Evolutionary conservation across 1,284 basidiomycete genomes (phyloP).

Genomic region (Ustilago crameri): DNA sequence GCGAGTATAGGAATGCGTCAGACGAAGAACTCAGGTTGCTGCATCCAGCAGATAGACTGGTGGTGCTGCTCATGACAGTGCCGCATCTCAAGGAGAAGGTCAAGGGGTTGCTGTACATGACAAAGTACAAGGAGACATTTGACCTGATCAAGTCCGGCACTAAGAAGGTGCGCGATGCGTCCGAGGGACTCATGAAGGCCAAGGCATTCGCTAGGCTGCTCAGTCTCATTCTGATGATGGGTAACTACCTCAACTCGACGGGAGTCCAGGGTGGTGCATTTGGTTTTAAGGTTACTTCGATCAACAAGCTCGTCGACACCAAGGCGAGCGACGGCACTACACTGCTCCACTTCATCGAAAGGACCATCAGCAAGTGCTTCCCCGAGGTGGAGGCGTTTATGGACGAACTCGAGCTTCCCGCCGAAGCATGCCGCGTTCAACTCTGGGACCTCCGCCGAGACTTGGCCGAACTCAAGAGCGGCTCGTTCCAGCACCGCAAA

Average conservation of each 20-base stretch:
- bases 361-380: slow-evolving; percentile 88
- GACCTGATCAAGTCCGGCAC: slow-evolving; percentile 56
- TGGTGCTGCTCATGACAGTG: slow-evolving; percentile 96
- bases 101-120: slow-evolving; percentile 87
- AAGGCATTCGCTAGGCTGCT: slow-evolving; percentile 61
- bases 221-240: slow-evolving; percentile 82
- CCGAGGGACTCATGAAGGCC: slow-evolving; percentile 63
- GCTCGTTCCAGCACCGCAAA: slow-evolving; percentile 63
- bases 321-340: slow-evolving; percentile 88
- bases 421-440: slow-evolving; percentile 83
- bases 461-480: slow-evolving; percentile 67
- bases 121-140: slow-evolving; percentile 63
- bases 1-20: slow-evolving; percentile 81
- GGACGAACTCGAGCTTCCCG: slow-evolving; percentile 86
- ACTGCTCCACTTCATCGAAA: slow-evolving; percentile 91
- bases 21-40: slow-evolving; percentile 87
- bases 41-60: slow-evolving; percentile 92
- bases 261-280: slow-evolving; percentile 96
- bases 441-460: slow-evolving; percentile 65
- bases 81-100: slow-evolving; percentile 90
- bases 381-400: slow-evolving; percentile 87
- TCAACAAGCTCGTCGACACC: slow-evolving; percentile 98
- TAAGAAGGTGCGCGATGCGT: slow-evolving; percentile 57
- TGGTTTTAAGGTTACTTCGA: slow-evolving; percentile 95
- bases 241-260: slow-evolving; percentile 98